Percentiles rank a stretch among this genome's conserved stretches.
Conservation (phyloP, 257 asterid species). For the Oldenlandia corymbosa region DNA sequence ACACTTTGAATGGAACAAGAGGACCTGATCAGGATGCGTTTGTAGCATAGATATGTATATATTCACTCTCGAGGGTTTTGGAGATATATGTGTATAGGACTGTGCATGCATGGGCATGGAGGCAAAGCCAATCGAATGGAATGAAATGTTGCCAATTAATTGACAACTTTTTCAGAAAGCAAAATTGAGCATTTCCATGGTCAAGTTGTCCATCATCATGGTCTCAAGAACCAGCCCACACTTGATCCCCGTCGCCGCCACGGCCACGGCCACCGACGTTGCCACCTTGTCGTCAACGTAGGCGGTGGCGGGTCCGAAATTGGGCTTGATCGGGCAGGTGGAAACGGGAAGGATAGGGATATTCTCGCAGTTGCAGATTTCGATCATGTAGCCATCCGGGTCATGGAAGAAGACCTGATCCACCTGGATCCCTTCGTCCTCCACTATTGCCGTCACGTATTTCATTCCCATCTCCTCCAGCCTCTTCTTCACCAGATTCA, state of each 20-base stretch:
- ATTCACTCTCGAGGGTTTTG: too few relatives aligned
- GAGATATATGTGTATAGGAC: too few relatives aligned
- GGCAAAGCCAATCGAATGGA: too few relatives aligned
- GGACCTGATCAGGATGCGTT: too few relatives aligned
- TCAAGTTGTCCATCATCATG: slow-evolving; percentile 35
- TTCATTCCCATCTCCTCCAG: slow-evolving; percentile 32
- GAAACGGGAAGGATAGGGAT: slow-evolving; percentile 30
- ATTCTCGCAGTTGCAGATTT: slow-evolving; percentile 34
- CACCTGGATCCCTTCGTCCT: slow-evolving; percentile 32
- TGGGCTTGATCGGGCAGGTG: slow-evolving; percentile 13
- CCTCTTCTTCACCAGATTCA: slow-evolving; percentile 29
- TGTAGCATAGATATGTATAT: not conserved
- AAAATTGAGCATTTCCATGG: slow-evolving; percentile 35
- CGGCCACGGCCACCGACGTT: not conserved
- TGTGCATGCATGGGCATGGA: not conserved
- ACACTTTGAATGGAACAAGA: not conserved
- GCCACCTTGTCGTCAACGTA: slow-evolving; percentile 8
- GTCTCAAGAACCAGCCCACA: slow-evolving; percentile 19
- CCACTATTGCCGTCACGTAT: slow-evolving; percentile 24
- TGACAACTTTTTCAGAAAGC: slow-evolving; percentile 18
- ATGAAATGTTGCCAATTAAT: too few relatives aligned
- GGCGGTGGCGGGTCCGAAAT: not conserved
- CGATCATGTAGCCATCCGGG: slow-evolving; percentile 45
- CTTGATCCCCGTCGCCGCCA: not conserved
- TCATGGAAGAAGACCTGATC: slow-evolving; percentile 44